Percentiles rank a stretch among this genome's conserved stretches.
These are phyloP conservation scores for Diaporthe citrichinensis DNA, from an alignment of 2,329 filamentous ascomycete species.

Conservation along the genomic window DNA sequence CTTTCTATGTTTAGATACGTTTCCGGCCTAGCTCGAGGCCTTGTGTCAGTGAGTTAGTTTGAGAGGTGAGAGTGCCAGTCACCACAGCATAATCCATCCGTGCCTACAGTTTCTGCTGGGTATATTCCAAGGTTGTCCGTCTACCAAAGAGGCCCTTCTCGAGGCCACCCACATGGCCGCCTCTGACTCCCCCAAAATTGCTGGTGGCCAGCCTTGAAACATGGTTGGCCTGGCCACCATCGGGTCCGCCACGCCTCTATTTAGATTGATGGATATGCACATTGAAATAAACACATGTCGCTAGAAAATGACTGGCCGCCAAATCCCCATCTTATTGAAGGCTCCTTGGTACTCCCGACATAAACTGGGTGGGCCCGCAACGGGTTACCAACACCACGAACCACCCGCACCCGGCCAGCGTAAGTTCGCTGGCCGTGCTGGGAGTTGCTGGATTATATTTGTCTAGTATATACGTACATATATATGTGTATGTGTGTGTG, in stretches of 20 bases:
- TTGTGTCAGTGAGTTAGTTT: background rate
- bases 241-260: constrained; percentile 1
- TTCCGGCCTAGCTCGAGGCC: constrained; percentile 33
- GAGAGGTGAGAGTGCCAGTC: background rate
- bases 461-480: too few species aligned
- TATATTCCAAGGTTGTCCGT: background rate
- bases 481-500: background rate
- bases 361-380: background rate
- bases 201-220: constrained; percentile 16
- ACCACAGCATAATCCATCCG: background rate
- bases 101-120: background rate
- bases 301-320: background rate
- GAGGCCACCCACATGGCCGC: constrained; percentile 3
- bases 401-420: background rate
- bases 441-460: background rate
- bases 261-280: constrained; percentile 24
- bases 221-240: constrained; percentile 31
- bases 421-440: background rate
- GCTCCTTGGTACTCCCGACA: background rate
- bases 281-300: background rate
- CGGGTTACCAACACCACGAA: background rate
- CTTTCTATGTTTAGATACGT: constrained; percentile 33
- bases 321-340: background rate
- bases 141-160: background rate
- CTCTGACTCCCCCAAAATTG: background rate